These are phyloP conservation scores for Astrocystis sublimbata DNA, from an alignment of 495 filamentous ascomycete genomes.

Conservation along the genomic window DNA sequence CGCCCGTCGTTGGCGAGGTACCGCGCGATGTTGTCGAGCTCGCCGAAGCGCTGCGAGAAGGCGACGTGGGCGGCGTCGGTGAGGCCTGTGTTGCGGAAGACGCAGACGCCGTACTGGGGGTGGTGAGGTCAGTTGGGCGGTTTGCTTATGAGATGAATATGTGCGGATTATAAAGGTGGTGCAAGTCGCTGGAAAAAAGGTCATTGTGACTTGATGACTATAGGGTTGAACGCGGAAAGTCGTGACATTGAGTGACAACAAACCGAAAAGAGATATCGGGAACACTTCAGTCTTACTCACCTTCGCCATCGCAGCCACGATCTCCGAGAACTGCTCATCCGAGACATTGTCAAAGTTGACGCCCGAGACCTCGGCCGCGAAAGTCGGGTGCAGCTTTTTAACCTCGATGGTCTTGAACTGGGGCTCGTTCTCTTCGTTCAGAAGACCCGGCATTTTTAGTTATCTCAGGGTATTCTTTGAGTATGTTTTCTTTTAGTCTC, in stretches of 20 bases:
- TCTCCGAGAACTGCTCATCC: constrained; percentile 50
- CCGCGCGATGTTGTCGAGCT: constrained; percentile 59
- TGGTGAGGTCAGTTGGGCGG: background rate
- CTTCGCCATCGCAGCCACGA: constrained; percentile 51
- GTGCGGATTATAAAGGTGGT: constrained; percentile 4
- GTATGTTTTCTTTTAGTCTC: background rate
- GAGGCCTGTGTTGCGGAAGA: constrained; percentile 56
- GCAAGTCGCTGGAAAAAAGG: no score
- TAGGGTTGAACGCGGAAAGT: background rate
- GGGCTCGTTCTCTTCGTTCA: constrained; percentile 23
- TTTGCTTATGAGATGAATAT: background rate
- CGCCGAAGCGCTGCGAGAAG: constrained; percentile 56
- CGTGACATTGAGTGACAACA: background rate
- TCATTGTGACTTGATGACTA: no score
- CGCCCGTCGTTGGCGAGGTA: constrained; percentile 50
- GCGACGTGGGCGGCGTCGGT: constrained; percentile 54
- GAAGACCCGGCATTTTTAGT: constrained; percentile 28
- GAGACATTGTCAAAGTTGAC: constrained; percentile 51
- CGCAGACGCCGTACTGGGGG: constrained; percentile 55
- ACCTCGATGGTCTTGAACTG: constrained; percentile 41
- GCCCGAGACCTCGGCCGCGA: constrained; percentile 55
- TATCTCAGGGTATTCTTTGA: no score
- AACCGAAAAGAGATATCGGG: background rate
- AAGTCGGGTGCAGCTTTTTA: constrained; percentile 54
- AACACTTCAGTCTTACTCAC: constrained; percentile 23